Evolutionary conservation across 352 stramenopile species (phyloP).

Genomic region (Globisporangium solare): DNA sequence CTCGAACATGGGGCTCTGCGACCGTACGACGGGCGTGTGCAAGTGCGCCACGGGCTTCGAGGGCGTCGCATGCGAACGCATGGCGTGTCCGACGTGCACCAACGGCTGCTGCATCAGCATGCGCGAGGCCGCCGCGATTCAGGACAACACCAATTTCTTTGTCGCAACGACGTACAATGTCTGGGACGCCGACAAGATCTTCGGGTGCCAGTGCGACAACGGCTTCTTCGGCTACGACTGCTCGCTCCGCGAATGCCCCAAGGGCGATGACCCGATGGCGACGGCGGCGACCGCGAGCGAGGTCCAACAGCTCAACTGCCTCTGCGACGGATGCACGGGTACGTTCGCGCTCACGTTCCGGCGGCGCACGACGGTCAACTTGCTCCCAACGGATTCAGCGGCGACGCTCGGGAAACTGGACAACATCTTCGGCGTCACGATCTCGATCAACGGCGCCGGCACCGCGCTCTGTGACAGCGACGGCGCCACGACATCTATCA

Average conservation of each 20-base stretch:
- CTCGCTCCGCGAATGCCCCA: conserved; percentile 45
- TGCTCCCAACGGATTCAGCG: conserved; percentile 30
- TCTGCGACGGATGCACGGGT: conserved; percentile 46
- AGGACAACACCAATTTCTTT: conserved; percentile 71
- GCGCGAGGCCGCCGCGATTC: conserved; percentile 48
- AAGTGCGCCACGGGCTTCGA: conserved; percentile 56
- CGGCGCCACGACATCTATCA: conserved; percentile 46
- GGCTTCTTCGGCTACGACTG: conserved; percentile 64
- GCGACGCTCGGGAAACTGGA: conserved; percentile 48
- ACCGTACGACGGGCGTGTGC: conserved; percentile 62
- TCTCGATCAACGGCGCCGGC: conserved; percentile 17
- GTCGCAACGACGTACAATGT: conserved; percentile 46
- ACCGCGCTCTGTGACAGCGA: conserved; percentile 31
- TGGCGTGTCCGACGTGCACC: conserved; percentile 51
- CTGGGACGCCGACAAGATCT: conserved; percentile 79
- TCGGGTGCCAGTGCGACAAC: conserved; percentile 71
- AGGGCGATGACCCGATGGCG: conserved; percentile 61
- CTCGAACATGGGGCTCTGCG: conserved; percentile 79
- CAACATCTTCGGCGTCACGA: conserved; percentile 43
- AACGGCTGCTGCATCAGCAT: conserved; percentile 71
- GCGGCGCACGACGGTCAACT: conserved; percentile 47
- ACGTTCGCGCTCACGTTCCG: conserved; percentile 65
- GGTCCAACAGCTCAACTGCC: conserved; percentile 46
- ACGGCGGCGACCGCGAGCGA: conserved; percentile 23
- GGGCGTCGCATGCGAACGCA: conserved; percentile 70